Evolutionary conservation across 164 flowering plant species (phyloP).

Genomic region (Chimonanthus praecox): DNA sequence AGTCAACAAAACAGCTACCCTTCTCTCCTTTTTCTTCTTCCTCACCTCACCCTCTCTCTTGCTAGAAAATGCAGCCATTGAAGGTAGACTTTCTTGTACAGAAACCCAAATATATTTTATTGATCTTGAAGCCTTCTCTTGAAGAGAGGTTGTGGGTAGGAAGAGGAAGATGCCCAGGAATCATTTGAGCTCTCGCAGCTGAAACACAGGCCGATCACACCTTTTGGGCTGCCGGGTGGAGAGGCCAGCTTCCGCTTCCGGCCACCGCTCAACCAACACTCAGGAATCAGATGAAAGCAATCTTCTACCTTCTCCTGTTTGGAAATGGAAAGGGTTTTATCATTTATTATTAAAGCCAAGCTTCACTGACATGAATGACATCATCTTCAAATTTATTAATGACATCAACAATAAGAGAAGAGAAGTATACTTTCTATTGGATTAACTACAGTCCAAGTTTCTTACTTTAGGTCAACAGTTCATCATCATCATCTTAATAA

Average conservation of each 20-base stretch:
- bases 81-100: background rate
- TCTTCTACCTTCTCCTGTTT: conserved; percentile 57
- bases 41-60: background rate
- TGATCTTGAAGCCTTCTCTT: conserved; percentile 48
- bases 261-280: conserved; percentile 18
- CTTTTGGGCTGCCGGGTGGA: conserved; percentile 55
- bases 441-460: too few species aligned
- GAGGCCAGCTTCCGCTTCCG: conserved; percentile 37
- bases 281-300: conserved; percentile 46
- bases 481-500: background rate
- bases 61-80: background rate
- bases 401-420: background rate
- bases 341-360: background rate
- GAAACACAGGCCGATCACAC: conserved; percentile 57
- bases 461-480: background rate
- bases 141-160: conserved; percentile 42
- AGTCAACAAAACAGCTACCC: background rate
- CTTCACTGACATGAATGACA: background rate
- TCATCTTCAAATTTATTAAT: background rate
- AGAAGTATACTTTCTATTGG: background rate
- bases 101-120: conserved; percentile 39
- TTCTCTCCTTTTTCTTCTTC: background rate
- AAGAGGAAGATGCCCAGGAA: conserved; percentile 51
- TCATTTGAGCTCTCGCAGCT: conserved; percentile 62
- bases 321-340: background rate